These are phyloP conservation scores for Trichoderma simmonsii DNA, from an alignment of 2,329 filamentous ascomycete species.

Conservation along the genomic window DNA sequence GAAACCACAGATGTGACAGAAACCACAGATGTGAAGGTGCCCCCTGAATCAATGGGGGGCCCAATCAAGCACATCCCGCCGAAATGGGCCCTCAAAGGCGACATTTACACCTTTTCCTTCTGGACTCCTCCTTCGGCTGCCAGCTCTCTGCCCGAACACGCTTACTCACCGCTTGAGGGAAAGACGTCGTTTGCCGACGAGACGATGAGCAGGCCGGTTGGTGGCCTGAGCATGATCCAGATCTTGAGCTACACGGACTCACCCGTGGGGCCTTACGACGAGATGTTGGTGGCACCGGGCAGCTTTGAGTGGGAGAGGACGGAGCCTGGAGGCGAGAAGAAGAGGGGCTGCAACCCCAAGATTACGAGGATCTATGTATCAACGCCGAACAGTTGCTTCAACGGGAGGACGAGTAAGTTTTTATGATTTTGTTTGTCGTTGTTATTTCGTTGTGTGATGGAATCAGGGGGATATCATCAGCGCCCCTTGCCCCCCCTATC, in stretches of 20 bases:
- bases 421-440: background rate
- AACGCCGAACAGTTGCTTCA: constrained; percentile 50
- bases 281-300: constrained; percentile 48
- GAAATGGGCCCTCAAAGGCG: constrained; percentile 46
- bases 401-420: constrained; percentile 47
- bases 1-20: background rate
- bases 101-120: constrained; percentile 44
- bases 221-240: constrained; percentile 49
- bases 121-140: constrained; percentile 34
- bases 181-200: constrained; percentile 36
- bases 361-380: constrained; percentile 56
- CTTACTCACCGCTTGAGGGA: constrained; percentile 48
- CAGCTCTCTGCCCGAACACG: constrained; percentile 33
- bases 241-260: constrained; percentile 49
- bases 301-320: constrained; percentile 42
- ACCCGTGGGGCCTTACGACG: constrained; percentile 53
- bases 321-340: constrained; percentile 33
- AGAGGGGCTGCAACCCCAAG: constrained; percentile 35
- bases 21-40: background rate
- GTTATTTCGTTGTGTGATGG: background rate
- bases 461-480: background rate
- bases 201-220: constrained; percentile 34
- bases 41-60: constrained; percentile 1
- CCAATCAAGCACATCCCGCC: constrained; percentile 28
- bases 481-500: background rate